phyloP scores from a whole-genome alignment of 1,139 yeast species.

The Geotrichum histeridarum region DNA sequence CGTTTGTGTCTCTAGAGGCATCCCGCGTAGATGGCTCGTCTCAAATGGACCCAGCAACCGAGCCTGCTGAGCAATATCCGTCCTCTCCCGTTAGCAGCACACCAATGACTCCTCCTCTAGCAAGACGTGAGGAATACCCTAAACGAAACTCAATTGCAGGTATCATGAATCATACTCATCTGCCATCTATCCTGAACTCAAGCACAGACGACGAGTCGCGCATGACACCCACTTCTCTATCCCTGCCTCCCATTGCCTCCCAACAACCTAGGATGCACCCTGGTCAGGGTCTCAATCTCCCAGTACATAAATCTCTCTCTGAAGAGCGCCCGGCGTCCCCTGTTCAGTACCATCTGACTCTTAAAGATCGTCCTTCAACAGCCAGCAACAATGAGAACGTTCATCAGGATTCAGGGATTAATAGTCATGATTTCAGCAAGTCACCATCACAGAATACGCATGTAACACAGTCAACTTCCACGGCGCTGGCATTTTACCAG shows the following conservation, averaged over 20 bases:
- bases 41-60: neutral
- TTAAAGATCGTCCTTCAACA: too few relatives aligned
- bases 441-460: too few relatives aligned
- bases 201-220: neutral
- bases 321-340: too few relatives aligned
- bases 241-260: neutral
- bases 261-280: neutral
- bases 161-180: neutral
- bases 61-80: neutral
- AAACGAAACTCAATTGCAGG: neutral
- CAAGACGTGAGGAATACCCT: neutral
- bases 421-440: too few relatives aligned
- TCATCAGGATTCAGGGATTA: too few relatives aligned
- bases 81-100: neutral
- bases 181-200: neutral
- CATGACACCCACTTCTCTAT: neutral
- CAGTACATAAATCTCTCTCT: too few relatives aligned
- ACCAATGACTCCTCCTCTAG: neutral
- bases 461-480: too few relatives aligned
- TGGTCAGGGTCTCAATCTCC: too few relatives aligned
- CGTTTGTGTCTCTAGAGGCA: constrained; percentile 1
- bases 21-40: neutral
- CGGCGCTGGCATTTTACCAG: too few relatives aligned
- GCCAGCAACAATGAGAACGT: too few relatives aligned
- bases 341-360: too few relatives aligned